Evolutionary conservation across 805 yeast species (phyloP).

Genomic region (Candida pini): DNA sequence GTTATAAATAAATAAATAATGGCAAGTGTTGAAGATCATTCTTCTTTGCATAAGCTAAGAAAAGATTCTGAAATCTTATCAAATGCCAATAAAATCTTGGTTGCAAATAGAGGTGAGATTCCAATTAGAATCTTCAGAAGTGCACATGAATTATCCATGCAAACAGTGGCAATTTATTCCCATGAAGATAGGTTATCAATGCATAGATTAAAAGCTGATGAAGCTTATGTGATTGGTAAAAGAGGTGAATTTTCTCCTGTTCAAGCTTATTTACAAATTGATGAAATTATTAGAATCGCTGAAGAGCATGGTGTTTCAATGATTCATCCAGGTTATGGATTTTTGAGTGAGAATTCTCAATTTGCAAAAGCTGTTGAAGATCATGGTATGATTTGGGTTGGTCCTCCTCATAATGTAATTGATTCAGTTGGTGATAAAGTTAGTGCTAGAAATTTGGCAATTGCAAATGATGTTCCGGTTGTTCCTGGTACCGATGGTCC

Average conservation of each 20-base stretch:
- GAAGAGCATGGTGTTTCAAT: slow-evolving; percentile 70
- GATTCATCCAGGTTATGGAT: slow-evolving; percentile 89
- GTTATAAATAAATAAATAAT: slow-evolving; percentile 10
- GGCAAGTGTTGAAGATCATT: slow-evolving; percentile 30
- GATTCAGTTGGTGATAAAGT: slow-evolving; percentile 97
- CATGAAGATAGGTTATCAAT: slow-evolving; percentile 92
- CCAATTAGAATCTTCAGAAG: slow-evolving; percentile 90
- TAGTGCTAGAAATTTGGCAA: slow-evolving; percentile 85
- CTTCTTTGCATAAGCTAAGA: slow-evolving; percentile 32
- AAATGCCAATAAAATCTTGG: slow-evolving; percentile 57
- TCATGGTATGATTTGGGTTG: slow-evolving; percentile 92
- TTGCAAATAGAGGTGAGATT: slow-evolving; percentile 82
- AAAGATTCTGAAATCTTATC: slow-evolving; percentile 42
- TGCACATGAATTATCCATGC: slow-evolving; percentile 96
- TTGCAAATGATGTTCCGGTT: slow-evolving; percentile 75
- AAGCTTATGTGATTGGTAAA: slow-evolving; percentile 85
- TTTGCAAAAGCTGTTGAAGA: slow-evolving; percentile 89
- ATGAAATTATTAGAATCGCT: slow-evolving; percentile 87
- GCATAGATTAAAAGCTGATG: slow-evolving; percentile 94
- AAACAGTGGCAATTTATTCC: slow-evolving; percentile 93
- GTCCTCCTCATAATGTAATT: slow-evolving; percentile 83
- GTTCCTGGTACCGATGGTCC: slow-evolving; percentile 99
- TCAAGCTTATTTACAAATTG: slow-evolving; percentile 92
- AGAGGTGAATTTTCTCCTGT: slow-evolving; percentile 91
- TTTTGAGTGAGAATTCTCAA: slow-evolving; percentile 50